Evolutionary conservation across 192 early-diverging fungal genomes (phyloP).

Genomic region (Backusella liffmaniae): DNA sequence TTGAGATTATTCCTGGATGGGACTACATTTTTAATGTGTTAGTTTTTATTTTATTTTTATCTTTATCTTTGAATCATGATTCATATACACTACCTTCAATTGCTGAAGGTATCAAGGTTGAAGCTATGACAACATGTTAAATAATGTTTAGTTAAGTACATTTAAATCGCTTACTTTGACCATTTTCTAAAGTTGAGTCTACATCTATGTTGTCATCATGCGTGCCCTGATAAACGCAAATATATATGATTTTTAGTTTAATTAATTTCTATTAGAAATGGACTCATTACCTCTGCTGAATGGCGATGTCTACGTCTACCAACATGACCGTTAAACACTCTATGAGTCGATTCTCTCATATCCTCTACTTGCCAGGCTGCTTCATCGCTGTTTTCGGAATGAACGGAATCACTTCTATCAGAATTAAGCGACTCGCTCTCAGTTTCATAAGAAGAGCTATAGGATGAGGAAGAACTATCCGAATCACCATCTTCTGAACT

Average conservation of each 20-base stretch:
- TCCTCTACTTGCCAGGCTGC: conserved; percentile 53
- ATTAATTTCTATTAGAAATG: neutral
- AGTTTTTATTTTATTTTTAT: neutral
- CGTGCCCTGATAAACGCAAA: neutral
- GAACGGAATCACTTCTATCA: conserved; percentile 48
- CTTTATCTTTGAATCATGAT: neutral
- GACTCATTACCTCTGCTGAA: conserved; percentile 27
- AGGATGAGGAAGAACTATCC: conserved; percentile 4
- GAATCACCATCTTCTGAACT: conserved; percentile 44
- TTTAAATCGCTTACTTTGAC: neutral
- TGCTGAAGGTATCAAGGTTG: neutral
- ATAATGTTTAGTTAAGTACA: neutral
- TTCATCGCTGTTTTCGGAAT: conserved; percentile 55
- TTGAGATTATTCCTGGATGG: neutral
- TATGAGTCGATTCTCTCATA: conserved; percentile 13
- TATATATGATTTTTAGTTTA: neutral
- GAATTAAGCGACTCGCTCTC: conserved; percentile 22
- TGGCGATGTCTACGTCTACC: conserved; percentile 45
- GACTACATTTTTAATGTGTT: neutral
- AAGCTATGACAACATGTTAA: neutral
- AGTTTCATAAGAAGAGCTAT: neutral
- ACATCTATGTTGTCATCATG: neutral
- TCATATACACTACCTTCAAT: neutral
- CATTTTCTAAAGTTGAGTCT: neutral
- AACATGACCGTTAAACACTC: conserved; percentile 43